Evolutionary conservation across 371 early-diverging fungal species (phyloP).

Genomic region (Mucor saturninus): DNA sequence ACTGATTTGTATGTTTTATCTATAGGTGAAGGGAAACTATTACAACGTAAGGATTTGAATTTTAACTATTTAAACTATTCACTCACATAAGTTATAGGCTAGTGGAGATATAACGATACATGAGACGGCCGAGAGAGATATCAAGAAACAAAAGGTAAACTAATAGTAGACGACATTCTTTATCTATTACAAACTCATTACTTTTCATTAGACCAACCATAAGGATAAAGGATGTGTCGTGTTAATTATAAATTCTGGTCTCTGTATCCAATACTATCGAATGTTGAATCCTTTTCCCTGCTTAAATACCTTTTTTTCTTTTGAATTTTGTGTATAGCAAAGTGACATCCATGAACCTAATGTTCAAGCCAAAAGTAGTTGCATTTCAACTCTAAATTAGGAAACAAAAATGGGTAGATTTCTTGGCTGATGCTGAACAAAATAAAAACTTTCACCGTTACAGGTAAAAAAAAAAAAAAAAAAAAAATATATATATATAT

Average conservation of each 20-base stretch:
- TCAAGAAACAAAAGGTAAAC: slow-evolving; percentile 29
- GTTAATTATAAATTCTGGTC: too few species aligned
- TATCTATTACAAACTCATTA: slow-evolving; percentile 21
- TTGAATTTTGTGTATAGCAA: too few species aligned
- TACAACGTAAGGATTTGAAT: slow-evolving; percentile 17
- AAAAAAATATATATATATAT: too few species aligned
- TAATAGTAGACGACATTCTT: slow-evolving; percentile 19
- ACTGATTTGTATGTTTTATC: slow-evolving; percentile 17
- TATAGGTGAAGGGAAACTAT: slow-evolving; percentile 20
- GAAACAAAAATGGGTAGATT: slow-evolving; percentile 13
- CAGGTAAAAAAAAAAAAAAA: slow-evolving; percentile 21
- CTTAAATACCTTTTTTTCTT: too few species aligned
- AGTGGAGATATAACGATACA: slow-evolving; percentile 14
- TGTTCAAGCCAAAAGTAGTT: too few species aligned
- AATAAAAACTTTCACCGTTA: slow-evolving; percentile 20
- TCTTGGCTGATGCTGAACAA: slow-evolving; percentile 22
- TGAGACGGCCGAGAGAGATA: slow-evolving; percentile 19
- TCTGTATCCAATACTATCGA: too few species aligned
- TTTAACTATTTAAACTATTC: slow-evolving; percentile 13
- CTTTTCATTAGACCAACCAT: slow-evolving; percentile 19
- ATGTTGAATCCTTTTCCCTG: too few species aligned
- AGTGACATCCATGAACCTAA: too few species aligned
- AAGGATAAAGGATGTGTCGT: too few species aligned
- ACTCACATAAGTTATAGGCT: slow-evolving; percentile 20
- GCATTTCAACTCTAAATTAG: too few species aligned